Evolutionary conservation across 176 grass and related monocot species (phyloP).

Genomic region (Hyparrhenia diplandra): DNA sequence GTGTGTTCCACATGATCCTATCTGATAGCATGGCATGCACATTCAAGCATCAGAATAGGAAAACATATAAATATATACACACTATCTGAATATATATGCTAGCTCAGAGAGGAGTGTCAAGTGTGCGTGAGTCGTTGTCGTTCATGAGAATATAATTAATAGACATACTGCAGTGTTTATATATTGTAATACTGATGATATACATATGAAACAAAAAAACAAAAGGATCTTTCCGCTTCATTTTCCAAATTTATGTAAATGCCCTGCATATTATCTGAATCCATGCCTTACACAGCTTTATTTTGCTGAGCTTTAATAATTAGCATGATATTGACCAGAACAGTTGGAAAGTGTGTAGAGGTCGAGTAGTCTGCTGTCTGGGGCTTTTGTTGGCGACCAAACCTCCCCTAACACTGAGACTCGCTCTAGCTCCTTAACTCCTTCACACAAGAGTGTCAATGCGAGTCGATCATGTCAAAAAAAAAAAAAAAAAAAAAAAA

Average conservation of each 20-base stretch:
- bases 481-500: neutral
- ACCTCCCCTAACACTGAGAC: conserved; percentile 34
- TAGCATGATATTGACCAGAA: conserved; percentile 13
- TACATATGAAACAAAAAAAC: too few species aligned
- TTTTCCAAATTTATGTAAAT: neutral
- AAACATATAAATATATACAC: too few species aligned
- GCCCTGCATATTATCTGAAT: neutral
- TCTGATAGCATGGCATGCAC: neutral
- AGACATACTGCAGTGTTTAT: neutral
- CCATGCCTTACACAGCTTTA: neutral
- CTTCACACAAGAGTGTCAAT: neutral
- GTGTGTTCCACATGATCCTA: neutral
- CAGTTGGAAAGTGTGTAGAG: neutral
- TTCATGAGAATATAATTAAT: neutral
- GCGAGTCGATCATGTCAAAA: neutral
- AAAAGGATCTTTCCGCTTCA: too few species aligned
- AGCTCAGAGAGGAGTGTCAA: neutral
- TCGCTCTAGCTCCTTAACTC: too few species aligned
- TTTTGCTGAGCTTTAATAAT: neutral
- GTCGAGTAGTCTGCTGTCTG: conserved; percentile 15
- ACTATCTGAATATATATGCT: neutral
- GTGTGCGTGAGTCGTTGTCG: too few species aligned
- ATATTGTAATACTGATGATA: neutral
- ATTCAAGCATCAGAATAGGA: neutral
- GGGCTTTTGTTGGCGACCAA: conserved; percentile 29